These are phyloP conservation scores for Aspergillus pseudoterreus DNA, from an alignment of 2,329 filamentous ascomycete genomes.

Conservation along the genomic window DNA sequence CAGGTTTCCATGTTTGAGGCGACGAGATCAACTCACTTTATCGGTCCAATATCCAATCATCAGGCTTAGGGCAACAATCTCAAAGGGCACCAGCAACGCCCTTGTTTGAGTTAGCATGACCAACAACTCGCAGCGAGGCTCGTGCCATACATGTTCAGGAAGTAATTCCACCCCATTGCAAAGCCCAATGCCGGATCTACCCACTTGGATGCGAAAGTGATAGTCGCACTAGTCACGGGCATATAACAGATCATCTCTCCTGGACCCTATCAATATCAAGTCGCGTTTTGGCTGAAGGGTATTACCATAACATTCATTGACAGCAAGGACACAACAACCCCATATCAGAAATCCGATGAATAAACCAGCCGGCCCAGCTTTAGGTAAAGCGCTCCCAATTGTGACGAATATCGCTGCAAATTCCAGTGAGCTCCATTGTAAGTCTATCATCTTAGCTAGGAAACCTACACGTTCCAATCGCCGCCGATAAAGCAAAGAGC, in stretches of 20 bases:
- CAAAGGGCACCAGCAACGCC: conserved; percentile 24
- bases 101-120: not conserved
- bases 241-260: conserved; percentile 23
- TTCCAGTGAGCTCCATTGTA: not conserved
- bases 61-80: conserved; percentile 35
- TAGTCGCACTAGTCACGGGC: conserved; percentile 12
- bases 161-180: conserved; percentile 25
- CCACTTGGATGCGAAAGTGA: conserved; percentile 20
- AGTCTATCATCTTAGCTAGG: not conserved
- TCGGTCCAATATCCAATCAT: conserved; percentile 36
- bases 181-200: conserved; percentile 24
- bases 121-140: not conserved
- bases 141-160: conserved; percentile 9
- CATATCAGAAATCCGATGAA: conserved; percentile 23
- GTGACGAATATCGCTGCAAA: conserved; percentile 15
- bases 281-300: not conserved
- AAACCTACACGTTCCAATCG: conserved; percentile 27
- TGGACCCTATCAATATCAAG: not conserved
- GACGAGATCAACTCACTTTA: conserved; percentile 9
- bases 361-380: conserved; percentile 31
- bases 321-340: conserved; percentile 23
- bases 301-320: conserved; percentile 22
- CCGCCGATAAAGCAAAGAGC: conserved; percentile 28
- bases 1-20: too few relatives aligned
- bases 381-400: conserved; percentile 30